Conservation (phyloP, 2,329 filamentous ascomycete species). For the Catunica adiposa region DNA sequence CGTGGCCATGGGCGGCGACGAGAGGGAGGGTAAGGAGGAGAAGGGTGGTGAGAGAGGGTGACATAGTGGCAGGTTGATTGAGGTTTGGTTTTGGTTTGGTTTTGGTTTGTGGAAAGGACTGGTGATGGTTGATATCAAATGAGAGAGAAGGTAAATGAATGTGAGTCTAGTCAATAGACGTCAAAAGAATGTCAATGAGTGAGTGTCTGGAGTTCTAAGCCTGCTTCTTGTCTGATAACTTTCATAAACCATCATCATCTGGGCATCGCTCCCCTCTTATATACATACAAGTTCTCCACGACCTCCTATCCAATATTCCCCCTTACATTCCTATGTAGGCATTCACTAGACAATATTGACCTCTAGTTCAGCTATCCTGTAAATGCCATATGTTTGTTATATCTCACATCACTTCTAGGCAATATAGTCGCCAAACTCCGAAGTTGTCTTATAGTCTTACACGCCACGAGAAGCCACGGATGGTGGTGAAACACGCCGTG, state of each 20-base stretch:
- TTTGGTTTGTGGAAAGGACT: background rate
- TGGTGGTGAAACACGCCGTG: too few relatives aligned
- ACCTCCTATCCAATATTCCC: background rate
- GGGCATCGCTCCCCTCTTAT: background rate
- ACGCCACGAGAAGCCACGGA: too few relatives aligned
- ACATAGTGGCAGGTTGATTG: slow-evolving; percentile 15
- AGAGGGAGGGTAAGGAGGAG: slow-evolving; percentile 16
- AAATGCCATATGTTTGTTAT: too few relatives aligned
- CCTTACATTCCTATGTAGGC: background rate
- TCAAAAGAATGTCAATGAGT: background rate
- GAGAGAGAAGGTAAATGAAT: slow-evolving; percentile 1
- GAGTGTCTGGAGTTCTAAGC: background rate
- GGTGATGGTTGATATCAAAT: background rate
- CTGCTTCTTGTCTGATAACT: background rate
- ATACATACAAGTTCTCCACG: background rate
- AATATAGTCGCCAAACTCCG: too few relatives aligned
- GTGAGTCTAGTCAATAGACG: slow-evolving; percentile 11
- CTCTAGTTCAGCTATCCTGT: too few relatives aligned
- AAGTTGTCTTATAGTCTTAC: too few relatives aligned
- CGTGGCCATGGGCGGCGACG: slow-evolving; percentile 21
- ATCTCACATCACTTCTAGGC: too few relatives aligned
- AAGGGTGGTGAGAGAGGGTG: slow-evolving; percentile 16
- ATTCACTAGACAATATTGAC: too few relatives aligned
- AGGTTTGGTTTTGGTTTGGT: background rate
- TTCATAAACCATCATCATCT: background rate